Percentiles rank a stretch among this genome's conserved stretches.
Conservation (phyloP, 139 green algal species). For the Desmodesmus armatus region DNA sequence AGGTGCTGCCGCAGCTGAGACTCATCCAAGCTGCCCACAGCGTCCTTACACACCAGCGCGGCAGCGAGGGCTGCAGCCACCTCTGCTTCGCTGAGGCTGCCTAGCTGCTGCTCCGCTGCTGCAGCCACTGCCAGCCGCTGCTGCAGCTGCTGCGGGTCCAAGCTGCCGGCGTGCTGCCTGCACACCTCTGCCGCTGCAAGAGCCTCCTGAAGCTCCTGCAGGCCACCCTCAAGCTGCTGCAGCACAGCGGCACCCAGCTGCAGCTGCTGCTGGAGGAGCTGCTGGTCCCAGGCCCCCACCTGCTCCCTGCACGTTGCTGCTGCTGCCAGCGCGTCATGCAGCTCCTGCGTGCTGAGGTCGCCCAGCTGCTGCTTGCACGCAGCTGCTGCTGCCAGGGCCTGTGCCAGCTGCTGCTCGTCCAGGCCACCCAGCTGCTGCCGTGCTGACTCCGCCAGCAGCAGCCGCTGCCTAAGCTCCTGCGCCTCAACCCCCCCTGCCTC, state of each 20-base stretch:
- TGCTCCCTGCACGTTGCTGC: background rate
- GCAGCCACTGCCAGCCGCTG: background rate
- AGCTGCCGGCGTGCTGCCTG: constrained; percentile 1
- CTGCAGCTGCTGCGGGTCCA: constrained; percentile 31
- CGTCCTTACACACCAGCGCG: background rate
- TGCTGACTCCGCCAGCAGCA: background rate
- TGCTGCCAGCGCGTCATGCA: background rate
- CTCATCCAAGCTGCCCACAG: background rate
- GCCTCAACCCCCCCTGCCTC: background rate
- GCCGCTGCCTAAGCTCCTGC: constrained; percentile 5
- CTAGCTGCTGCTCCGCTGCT: constrained; percentile 3
- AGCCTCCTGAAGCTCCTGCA: constrained; percentile 9
- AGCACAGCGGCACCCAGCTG: constrained; percentile 3
- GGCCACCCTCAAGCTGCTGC: background rate
- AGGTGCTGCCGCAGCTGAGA: background rate
- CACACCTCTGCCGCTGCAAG: background rate
- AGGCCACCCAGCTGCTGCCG: constrained; percentile 20
- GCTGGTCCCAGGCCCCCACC: background rate
- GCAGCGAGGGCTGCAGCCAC: constrained; percentile 12
- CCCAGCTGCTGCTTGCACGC: constrained; percentile 3
- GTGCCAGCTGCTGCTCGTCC: background rate
- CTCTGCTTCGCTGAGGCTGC: constrained; percentile 2
- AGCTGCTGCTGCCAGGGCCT: constrained; percentile 18
- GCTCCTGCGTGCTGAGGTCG: background rate
- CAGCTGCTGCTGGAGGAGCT: constrained; percentile 3